Base-by-base conservation (phyloP, 1,139 yeast genomes). In the Sugiyamaella xylanicola region DNA sequence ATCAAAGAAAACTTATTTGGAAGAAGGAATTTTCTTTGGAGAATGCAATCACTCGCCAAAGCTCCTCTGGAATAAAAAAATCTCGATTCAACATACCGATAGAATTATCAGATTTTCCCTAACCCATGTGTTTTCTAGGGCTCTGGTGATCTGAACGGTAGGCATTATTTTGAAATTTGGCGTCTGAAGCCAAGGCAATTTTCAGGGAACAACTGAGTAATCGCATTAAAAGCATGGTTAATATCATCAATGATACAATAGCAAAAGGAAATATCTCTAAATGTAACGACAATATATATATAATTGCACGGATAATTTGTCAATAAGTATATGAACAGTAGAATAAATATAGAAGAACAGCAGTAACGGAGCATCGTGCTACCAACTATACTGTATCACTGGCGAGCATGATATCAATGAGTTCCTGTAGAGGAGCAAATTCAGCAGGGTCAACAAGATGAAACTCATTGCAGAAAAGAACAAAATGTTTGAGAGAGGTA, bases 401-500 rank as follows among this genome's bases (percentile, higher is more conserved):
- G 43, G 66, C 65, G 60, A 83, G 72, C 87, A 87, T 82, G 36
- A 86, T 87, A 46, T 83, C 83, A 17, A 91, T 95, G 65, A 93
- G 78, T 66, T 91, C 97, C 62, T 86, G 86, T 64, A 93, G 77
- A 0, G 99, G 99, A 40, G 97, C 98, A 67, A 85, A 90, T 72
- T 93, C 99, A 65, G 87, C 86, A 47, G 81, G 78, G 55, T 83
- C 83, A 19, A 93, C 81, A 68, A 93, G 78, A 32, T 81, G 79
- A 67, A 93, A 95, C 71, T 93, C 96, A 65, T 83, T 86, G 56
- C 90, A 83, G 71, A 93, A 93, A 63, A 92, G 77, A 48, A 92
- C 92, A 69, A 90, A 93, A 70, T 93, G 99, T 74, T 95, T 93
- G 67, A 93, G 83, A 65, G 96, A 86, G 3, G 99, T 93, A 70